These are phyloP conservation scores for Diaporthe velutina DNA, from an alignment of 2,329 filamentous ascomycete species.

Conservation along the genomic window DNA sequence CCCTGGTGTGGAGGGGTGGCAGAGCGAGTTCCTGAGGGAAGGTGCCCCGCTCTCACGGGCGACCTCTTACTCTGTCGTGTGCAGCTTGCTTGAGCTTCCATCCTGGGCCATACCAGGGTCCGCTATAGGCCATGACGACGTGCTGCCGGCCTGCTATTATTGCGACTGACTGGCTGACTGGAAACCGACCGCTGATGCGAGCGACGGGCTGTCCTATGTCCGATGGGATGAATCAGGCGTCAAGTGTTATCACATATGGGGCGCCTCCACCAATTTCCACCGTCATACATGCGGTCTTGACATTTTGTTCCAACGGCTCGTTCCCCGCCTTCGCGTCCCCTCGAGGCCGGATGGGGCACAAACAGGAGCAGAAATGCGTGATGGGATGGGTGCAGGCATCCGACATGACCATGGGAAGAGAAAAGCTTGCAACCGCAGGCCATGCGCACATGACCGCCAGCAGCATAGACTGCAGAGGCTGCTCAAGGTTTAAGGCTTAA, in stretches of 20 bases:
- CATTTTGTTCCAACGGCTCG: conserved; percentile 17
- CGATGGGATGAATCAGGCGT: conserved; percentile 31
- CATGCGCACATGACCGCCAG: not conserved
- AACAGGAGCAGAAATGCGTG: not conserved
- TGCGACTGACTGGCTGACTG: conserved; percentile 27
- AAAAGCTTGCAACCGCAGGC: conserved; percentile 1
- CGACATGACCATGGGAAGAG: not conserved
- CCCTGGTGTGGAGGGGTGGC: conserved; percentile 21
- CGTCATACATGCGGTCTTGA: conserved; percentile 23
- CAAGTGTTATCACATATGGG: conserved; percentile 30
- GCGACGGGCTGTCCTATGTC: conserved; percentile 3
- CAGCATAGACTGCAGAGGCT: conserved; percentile 11
- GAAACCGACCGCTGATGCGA: conserved; percentile 24
- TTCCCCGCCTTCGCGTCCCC: conserved; percentile 15
- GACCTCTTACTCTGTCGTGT: conserved; percentile 28
- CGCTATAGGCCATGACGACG: conserved; percentile 24
- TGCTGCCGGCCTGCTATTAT: conserved; percentile 13
- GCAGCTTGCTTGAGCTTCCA: conserved; percentile 28
- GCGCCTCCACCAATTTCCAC: conserved; percentile 28
- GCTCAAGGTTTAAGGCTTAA: conserved; percentile 26
- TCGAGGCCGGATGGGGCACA: not conserved
- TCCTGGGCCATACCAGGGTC: conserved; percentile 25
- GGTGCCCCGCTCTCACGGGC: conserved; percentile 25
- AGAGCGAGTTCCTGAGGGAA: conserved; percentile 4
- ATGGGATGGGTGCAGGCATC: conserved; percentile 13